Conservation (phyloP, 2,329 filamentous ascomycete species). For the Neodidymelliopsis sp. region DNA sequence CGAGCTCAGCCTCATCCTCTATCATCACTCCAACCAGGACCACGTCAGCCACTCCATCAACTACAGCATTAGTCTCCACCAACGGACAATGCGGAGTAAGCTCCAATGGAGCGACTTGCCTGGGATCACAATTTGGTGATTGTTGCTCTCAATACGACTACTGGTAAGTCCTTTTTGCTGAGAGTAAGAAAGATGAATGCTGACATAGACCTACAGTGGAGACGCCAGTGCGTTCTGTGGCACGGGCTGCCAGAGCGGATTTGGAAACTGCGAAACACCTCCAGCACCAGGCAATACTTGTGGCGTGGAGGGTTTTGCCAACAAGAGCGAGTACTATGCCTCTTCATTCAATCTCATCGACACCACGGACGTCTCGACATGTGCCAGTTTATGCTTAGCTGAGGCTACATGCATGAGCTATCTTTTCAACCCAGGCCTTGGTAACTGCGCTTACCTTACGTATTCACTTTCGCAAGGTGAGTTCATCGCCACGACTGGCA, state of each 20-base stretch:
- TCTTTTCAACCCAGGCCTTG: conserved; percentile 16
- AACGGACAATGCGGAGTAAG: conserved; percentile 9
- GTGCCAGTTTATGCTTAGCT: conserved; percentile 19
- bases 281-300: conserved; percentile 14
- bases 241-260: conserved; percentile 30
- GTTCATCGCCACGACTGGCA: conserved; percentile 11
- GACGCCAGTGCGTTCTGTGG: conserved; percentile 29
- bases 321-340: conserved; percentile 22
- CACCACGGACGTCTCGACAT: conserved; percentile 18
- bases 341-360: conserved; percentile 24
- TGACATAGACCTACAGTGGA: conserved; percentile 6
- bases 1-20: conserved; percentile 7
- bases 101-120: conserved; percentile 6
- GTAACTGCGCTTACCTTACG: conserved; percentile 15
- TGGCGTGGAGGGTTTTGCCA: conserved; percentile 23
- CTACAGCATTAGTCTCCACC: conserved; percentile 8
- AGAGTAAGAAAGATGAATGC: background rate
- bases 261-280: conserved; percentile 15
- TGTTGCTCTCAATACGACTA: conserved; percentile 18
- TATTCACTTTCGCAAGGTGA: conserved; percentile 12
- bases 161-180: conserved; percentile 5
- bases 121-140: conserved; percentile 14
- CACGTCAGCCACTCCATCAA: background rate
- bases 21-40: conserved; percentile 14
- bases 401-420: conserved; percentile 23